Conservation (phyloP, 106 monocot species). For the Allium fistulosum region DNA sequence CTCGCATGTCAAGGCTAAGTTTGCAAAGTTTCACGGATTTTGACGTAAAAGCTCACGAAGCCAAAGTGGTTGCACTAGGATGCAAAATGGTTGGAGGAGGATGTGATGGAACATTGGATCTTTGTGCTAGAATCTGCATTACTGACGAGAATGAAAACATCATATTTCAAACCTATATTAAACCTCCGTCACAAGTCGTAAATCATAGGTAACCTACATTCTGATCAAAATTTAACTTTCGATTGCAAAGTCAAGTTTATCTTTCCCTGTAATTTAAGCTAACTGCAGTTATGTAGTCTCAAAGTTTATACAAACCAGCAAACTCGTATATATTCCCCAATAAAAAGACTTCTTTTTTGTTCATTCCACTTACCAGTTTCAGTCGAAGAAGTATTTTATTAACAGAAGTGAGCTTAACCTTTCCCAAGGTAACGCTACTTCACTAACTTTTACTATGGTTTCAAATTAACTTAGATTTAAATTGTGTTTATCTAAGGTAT, state of each 20-base stretch:
- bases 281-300: not conserved
- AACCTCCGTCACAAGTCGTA: conserved; percentile 50
- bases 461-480: too few relatives aligned
- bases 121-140: conserved; percentile 58
- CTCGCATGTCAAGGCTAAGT: conserved; percentile 34
- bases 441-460: too few relatives aligned
- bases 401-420: too few relatives aligned
- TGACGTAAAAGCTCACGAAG: conserved; percentile 1
- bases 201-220: conserved; percentile 45
- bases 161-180: conserved; percentile 57
- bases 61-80: conserved; percentile 42
- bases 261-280: not conserved
- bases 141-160: conserved; percentile 55
- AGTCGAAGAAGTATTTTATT: too few relatives aligned
- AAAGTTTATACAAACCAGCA: too few relatives aligned
- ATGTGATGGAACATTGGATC: conserved; percentile 58
- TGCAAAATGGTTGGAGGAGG: conserved; percentile 81
- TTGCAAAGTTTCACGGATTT: conserved; percentile 13
- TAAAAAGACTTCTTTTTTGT: not conserved
- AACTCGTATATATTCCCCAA: not conserved
- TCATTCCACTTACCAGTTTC: not conserved
- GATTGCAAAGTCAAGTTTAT: too few relatives aligned
- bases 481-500: conserved; percentile 21
- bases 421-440: too few relatives aligned
- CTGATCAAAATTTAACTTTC: too few relatives aligned